These are phyloP conservation scores for Boehmeria nivea DNA, from an alignment of 306 rosid species.

Conservation along the genomic window DNA sequence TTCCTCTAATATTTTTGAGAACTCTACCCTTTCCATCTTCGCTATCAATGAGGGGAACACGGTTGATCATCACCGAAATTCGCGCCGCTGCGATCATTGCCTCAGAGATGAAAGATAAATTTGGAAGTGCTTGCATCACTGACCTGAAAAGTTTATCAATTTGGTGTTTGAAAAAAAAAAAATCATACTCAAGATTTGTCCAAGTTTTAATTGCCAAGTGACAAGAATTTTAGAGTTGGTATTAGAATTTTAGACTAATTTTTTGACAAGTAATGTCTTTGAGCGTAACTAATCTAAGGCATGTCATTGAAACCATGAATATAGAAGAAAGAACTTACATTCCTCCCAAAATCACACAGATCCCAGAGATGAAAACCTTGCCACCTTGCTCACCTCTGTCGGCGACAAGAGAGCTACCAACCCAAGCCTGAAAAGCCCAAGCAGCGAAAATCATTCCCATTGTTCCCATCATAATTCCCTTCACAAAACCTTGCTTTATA, in stretches of 20 bases:
- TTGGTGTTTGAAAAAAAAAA: background rate
- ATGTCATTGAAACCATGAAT: background rate
- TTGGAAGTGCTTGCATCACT: constrained; percentile 71
- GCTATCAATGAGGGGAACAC: constrained; percentile 31
- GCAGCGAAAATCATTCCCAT: constrained; percentile 59
- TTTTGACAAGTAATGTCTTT: background rate
- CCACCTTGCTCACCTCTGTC: constrained; percentile 65
- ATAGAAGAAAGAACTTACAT: constrained; percentile 41
- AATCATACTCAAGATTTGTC: too few relatives aligned
- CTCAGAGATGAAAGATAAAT: constrained; percentile 47
- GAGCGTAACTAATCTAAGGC: too few relatives aligned
- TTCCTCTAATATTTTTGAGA: constrained; percentile 42
- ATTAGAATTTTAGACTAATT: background rate
- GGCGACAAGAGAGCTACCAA: constrained; percentile 54
- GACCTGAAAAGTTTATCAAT: constrained; percentile 35
- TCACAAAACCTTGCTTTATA: constrained; percentile 57
- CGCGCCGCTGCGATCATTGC: constrained; percentile 44
- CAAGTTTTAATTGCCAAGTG: background rate
- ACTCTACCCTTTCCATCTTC: constrained; percentile 36
- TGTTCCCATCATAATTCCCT: constrained; percentile 73
- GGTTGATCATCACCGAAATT: constrained; percentile 48
- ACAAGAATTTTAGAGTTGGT: background rate
- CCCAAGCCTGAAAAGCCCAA: constrained; percentile 81
- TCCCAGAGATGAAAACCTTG: constrained; percentile 49
- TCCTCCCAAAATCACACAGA: constrained; percentile 70